Evolutionary conservation across 2,329 filamentous ascomycete species (phyloP).

Genomic region (Trichoderma oligosporum): DNA sequence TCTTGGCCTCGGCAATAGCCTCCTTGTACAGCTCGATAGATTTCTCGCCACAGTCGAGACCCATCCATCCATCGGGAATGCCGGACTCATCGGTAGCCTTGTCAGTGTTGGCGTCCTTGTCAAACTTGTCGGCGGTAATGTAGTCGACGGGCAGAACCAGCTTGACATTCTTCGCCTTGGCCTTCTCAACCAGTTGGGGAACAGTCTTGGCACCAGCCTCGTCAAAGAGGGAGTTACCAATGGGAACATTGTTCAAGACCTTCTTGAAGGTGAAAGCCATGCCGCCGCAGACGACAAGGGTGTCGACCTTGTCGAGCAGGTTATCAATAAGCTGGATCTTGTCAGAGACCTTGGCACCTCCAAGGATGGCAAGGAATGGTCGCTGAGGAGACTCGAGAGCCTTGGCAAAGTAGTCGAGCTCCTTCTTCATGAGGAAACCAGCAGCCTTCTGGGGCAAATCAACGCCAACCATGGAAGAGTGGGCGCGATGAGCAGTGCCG

Average conservation of each 20-base stretch:
- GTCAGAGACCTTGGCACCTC: constrained; percentile 97
- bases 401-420: constrained; percentile 98
- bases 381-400: constrained; percentile 89
- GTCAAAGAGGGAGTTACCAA: constrained; percentile 89
- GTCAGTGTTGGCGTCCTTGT: constrained; percentile 74
- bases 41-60: constrained; percentile 89
- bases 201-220: constrained; percentile 93
- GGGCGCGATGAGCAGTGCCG: constrained; percentile 94
- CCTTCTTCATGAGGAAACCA: constrained; percentile 99
- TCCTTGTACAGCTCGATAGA: constrained; percentile 83
- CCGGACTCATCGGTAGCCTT: constrained; percentile 81
- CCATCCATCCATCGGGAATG: constrained; percentile 97
- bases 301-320: constrained; percentile 96
- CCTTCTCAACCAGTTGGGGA: constrained; percentile 82
- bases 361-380: constrained; percentile 97
- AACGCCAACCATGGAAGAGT: constrained; percentile 98
- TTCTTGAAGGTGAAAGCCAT: constrained; percentile 99
- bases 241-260: constrained; percentile 85
- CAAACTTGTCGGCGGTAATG: constrained; percentile 93
- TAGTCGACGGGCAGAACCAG: constrained; percentile 93
- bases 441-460: constrained; percentile 95
- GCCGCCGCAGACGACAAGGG: constrained; percentile 89
- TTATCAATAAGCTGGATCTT: constrained; percentile 99
- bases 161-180: constrained; percentile 93
- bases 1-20: constrained; percentile 83